A percentile compares a stretch with the other conserved stretches of the same genome.
Conservation (phyloP, 2,329 filamentous ascomycete species). For the Monosporascus sp. region DNA sequence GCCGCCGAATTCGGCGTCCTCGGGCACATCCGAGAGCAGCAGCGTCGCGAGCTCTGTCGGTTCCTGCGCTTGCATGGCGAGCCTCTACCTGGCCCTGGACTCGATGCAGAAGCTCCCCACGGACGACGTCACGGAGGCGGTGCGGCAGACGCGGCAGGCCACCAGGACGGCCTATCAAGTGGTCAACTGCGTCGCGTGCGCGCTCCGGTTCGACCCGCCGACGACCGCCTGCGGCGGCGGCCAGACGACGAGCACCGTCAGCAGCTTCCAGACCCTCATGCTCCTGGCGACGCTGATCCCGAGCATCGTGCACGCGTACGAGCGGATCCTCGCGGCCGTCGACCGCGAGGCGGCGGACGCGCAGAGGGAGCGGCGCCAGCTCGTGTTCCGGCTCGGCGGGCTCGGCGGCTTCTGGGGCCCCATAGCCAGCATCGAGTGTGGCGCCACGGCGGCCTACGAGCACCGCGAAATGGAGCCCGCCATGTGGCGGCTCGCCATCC, state of each 20-base stretch:
- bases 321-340: conserved; percentile 46
- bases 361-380: conserved; percentile 31
- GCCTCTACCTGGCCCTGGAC: conserved; percentile 45
- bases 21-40: conserved; percentile 17
- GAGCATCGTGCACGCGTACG: conserved; percentile 53
- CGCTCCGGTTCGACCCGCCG: conserved; percentile 29
- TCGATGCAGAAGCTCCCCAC: conserved; percentile 41
- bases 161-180: conserved; percentile 44
- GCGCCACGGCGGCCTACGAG: conserved; percentile 27
- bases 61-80: conserved; percentile 42
- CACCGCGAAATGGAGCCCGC: conserved; percentile 43
- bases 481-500: conserved; percentile 48
- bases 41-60: conserved; percentile 2
- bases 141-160: conserved; percentile 42
- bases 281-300: conserved; percentile 52
- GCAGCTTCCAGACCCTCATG: conserved; percentile 54
- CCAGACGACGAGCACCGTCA: conserved; percentile 34
- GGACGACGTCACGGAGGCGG: conserved; percentile 40
- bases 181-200: conserved; percentile 47
- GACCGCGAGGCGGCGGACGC: conserved; percentile 46
- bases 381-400: conserved; percentile 39
- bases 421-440: conserved; percentile 20
- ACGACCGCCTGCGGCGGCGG: not conserved
- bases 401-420: conserved; percentile 46
- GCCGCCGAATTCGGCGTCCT: conserved; percentile 11